Conservation (phyloP, 768 basidiomycete species). For the Pulveroboletus sp. region DNA sequence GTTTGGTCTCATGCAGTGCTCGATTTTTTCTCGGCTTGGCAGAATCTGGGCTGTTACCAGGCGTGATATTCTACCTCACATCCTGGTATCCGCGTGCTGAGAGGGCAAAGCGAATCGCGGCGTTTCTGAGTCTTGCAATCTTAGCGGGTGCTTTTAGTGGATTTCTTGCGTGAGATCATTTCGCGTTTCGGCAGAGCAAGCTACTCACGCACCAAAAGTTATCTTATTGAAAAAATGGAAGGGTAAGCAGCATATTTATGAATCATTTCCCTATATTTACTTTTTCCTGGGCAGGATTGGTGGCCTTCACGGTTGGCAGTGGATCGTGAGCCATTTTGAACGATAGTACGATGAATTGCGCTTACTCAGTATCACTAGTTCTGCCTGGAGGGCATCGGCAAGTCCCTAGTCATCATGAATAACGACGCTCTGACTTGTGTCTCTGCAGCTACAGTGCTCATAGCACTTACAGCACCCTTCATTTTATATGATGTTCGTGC, state of each 20-base stretch:
- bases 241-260: constrained; percentile 28
- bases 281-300: constrained; percentile 15
- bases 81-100: constrained; percentile 58
- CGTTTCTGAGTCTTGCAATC: constrained; percentile 57
- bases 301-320: constrained; percentile 35
- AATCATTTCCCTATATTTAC: not conserved
- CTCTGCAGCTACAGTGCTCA: constrained; percentile 7
- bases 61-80: constrained; percentile 41
- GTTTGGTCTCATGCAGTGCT: constrained; percentile 18
- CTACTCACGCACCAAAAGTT: constrained; percentile 26
- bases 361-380: constrained; percentile 20
- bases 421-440: not conserved
- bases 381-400: constrained; percentile 23
- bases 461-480: constrained; percentile 33
- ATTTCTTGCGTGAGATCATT: constrained; percentile 38
- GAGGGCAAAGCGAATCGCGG: constrained; percentile 49
- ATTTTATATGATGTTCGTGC: constrained; percentile 46
- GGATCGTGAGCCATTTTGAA: constrained; percentile 28
- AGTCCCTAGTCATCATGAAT: not conserved
- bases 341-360: not conserved
- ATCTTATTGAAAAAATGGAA: constrained; percentile 28
- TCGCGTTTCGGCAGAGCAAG: not conserved
- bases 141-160: constrained; percentile 47
- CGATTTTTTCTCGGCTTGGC: constrained; percentile 43
- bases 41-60: constrained; percentile 42